phyloP scores from a whole-genome alignment of 163 green algal species.

The Prototheca wickerhamii region DNA sequence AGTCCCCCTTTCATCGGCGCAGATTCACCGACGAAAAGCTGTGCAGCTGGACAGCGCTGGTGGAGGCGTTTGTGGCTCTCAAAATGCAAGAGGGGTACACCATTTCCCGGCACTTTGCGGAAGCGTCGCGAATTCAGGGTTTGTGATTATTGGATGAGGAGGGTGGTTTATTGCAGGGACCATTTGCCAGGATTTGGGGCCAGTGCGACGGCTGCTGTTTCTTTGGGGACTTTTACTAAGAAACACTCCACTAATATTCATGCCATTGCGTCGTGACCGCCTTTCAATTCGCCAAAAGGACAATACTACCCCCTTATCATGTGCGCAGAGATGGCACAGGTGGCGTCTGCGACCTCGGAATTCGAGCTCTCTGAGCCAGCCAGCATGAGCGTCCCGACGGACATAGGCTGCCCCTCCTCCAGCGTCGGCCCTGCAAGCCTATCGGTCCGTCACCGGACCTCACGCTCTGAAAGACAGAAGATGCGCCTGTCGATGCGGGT shows the following conservation, averaged over 20 bases:
- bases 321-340: not conserved
- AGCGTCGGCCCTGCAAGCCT: no score
- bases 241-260: not conserved
- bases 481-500: not conserved
- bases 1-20: not conserved
- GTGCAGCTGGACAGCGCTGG: not conserved
- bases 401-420: no score
- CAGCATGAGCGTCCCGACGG: not conserved
- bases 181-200: not conserved
- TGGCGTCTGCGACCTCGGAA: not conserved
- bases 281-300: not conserved
- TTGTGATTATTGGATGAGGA: not conserved
- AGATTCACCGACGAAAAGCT: not conserved
- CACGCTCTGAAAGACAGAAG: not conserved
- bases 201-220: not conserved
- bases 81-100: not conserved
- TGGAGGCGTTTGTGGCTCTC: slow-evolving; percentile 1
- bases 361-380: not conserved
- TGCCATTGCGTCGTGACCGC: not conserved
- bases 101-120: not conserved
- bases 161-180: not conserved
- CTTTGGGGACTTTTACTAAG: not conserved
- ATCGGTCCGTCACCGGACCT: no score
- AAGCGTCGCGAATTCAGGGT: not conserved
- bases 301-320: not conserved